Conservation (phyloP, 306 rosid genomes). For the Amphicarpaea edgeworthii region DNA sequence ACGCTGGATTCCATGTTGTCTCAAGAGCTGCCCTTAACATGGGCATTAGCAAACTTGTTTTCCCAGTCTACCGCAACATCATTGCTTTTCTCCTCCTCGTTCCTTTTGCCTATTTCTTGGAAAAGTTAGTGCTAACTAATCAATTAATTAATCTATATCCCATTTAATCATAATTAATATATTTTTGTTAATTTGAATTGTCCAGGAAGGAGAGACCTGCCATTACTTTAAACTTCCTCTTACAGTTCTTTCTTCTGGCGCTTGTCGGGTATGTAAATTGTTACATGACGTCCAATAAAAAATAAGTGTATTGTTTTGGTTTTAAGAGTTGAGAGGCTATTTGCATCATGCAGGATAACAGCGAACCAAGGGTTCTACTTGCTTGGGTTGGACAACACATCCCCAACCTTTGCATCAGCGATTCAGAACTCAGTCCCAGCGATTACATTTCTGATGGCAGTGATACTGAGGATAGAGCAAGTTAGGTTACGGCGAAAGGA, state of each 20-base stretch:
- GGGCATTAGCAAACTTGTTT: slow-evolving; percentile 96
- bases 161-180: too few species aligned
- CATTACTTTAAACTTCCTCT: slow-evolving; percentile 66
- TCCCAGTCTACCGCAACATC: slow-evolving; percentile 88
- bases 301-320: too few species aligned
- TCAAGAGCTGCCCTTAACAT: slow-evolving; percentile 96
- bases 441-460: slow-evolving; percentile 98
- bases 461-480: slow-evolving; percentile 79
- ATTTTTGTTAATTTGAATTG: too few species aligned
- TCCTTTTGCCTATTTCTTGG: slow-evolving; percentile 91
- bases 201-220: slow-evolving; percentile 95
- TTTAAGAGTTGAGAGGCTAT: too few species aligned
- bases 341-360: slow-evolving; percentile 67
- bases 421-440: slow-evolving; percentile 99
- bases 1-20: slow-evolving; percentile 96
- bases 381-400: slow-evolving; percentile 94
- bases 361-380: slow-evolving; percentile 98
- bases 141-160: not conserved
- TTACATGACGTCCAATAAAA: not conserved
- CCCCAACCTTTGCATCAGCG: slow-evolving; percentile 97
- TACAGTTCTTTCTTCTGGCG: slow-evolving; percentile 89
- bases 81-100: slow-evolving; percentile 86
- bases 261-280: slow-evolving; percentile 76
- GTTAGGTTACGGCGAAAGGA: slow-evolving; percentile 80
- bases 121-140: slow-evolving; percentile 60